Percentiles rank a stretch among this genome's conserved stretches.
phyloP scores from a whole-genome alignment of 2,329 filamentous ascomycete species.

The Aphanocladium album region DNA sequence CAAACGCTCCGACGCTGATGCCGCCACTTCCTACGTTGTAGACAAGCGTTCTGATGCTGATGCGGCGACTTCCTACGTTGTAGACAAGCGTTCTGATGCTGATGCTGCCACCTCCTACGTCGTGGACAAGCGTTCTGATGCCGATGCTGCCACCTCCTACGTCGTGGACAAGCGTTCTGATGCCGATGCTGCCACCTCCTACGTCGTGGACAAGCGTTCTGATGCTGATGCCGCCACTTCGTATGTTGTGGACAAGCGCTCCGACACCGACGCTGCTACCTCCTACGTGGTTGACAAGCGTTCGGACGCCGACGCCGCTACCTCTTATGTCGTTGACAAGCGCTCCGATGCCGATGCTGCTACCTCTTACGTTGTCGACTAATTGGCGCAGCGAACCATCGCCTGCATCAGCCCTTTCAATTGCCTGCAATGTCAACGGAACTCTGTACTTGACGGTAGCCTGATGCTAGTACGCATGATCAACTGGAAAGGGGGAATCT shows the following conservation, averaged over 20 bases:
- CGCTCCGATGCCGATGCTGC: neutral
- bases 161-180: neutral
- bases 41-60: neutral
- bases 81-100: neutral
- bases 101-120: neutral
- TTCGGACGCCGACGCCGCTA: conserved; percentile 1
- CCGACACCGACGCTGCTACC: neutral
- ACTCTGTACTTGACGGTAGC: neutral
- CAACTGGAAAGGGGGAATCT: neutral
- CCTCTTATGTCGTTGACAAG: conserved; percentile 5
- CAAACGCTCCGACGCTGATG: neutral
- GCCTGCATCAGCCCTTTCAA: neutral
- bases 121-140: neutral
- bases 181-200: neutral
- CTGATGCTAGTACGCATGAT: neutral
- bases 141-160: neutral
- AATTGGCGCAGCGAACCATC: neutral
- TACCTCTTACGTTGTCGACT: conserved; percentile 1
- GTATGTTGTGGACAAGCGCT: neutral
- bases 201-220: neutral
- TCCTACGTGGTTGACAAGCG: conserved; percentile 4
- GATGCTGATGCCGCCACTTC: neutral
- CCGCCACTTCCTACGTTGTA: neutral
- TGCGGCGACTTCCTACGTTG: neutral
- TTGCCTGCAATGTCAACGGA: neutral